Conservation (phyloP, 495 filamentous ascomycete genomes). For the Echria macrotheca region DNA sequence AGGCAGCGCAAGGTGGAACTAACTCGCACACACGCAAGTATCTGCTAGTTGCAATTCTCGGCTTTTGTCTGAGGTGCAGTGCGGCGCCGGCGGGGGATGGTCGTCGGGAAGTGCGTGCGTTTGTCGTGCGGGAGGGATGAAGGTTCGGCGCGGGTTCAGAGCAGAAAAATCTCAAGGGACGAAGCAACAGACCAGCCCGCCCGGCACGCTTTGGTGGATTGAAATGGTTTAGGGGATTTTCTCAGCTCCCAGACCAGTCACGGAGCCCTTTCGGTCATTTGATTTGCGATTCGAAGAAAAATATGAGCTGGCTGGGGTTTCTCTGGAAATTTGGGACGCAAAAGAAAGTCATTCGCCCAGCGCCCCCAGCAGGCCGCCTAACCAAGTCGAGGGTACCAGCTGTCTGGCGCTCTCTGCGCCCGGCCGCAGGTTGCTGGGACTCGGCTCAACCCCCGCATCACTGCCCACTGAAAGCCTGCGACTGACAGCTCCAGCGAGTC, state of each 20-base stretch:
- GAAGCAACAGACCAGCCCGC: conserved; percentile 9
- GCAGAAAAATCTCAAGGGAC: conserved; percentile 11
- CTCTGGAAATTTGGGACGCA: conserved; percentile 24
- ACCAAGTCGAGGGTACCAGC: conserved; percentile 1
- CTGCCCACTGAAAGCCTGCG: neutral
- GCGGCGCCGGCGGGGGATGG: no score
- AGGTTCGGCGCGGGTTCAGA: no score
- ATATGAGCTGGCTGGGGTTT: conserved; percentile 31
- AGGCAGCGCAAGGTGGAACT: conserved; percentile 1
- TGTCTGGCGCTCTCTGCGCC: neutral
- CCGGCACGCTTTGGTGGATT: conserved; percentile 18
- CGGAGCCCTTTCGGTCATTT: conserved; percentile 9
- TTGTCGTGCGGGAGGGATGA: no score
- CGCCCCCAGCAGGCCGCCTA: neutral
- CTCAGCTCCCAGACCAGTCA: conserved; percentile 25
- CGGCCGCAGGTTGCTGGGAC: conserved; percentile 4
- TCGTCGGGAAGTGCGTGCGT: no score
- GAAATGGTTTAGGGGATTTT: conserved; percentile 30
- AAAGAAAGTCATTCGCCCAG: conserved; percentile 21
- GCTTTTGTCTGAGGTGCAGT: no score
- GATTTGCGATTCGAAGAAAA: conserved; percentile 26
- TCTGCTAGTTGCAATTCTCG: no score
- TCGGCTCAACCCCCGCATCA: conserved; percentile 6
- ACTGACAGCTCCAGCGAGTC: conserved; percentile 9
- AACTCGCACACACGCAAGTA: neutral